Conservation (phyloP, 164 flowering plant genomes). For the Pachysandra terminalis region DNA sequence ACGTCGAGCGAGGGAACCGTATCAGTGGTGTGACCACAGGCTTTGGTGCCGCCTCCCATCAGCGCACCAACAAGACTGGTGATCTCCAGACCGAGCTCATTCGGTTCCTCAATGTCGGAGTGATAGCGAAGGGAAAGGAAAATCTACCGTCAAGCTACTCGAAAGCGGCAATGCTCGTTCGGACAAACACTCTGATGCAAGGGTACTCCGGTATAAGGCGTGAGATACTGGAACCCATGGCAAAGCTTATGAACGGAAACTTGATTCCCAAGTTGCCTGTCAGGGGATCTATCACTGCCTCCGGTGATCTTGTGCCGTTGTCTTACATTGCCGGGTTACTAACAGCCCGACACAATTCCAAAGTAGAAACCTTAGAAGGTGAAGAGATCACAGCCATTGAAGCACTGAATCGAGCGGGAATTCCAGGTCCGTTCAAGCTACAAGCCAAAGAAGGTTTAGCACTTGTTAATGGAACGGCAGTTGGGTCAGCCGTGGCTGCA, state of each 20-base stretch:
- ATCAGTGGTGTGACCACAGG: slow-evolving; percentile 55
- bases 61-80: slow-evolving; percentile 33
- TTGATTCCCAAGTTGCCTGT: slow-evolving; percentile 28
- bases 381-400: slow-evolving; percentile 23
- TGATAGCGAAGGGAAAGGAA: slow-evolving; percentile 35
- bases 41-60: slow-evolving; percentile 51
- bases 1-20: slow-evolving; percentile 34
- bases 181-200: slow-evolving; percentile 41
- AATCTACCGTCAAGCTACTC: too few relatives aligned
- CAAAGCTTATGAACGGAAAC: slow-evolving; percentile 30
- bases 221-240: slow-evolving; percentile 37
- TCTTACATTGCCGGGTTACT: too few relatives aligned
- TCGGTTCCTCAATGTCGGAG: slow-evolving; percentile 47
- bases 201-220: slow-evolving; percentile 45
- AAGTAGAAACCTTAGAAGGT: slow-evolving; percentile 25
- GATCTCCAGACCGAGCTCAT: slow-evolving; percentile 56
- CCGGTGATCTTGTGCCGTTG: too few relatives aligned
- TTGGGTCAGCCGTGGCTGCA: slow-evolving; percentile 30
- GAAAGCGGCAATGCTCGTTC: too few relatives aligned
- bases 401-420: slow-evolving; percentile 32
- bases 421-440: slow-evolving; percentile 27
- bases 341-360: slow-evolving; percentile 29
- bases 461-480: slow-evolving; percentile 26
- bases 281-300: slow-evolving; percentile 32
- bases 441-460: too few relatives aligned